These are phyloP conservation scores for Rhodotorula sphaerocarpa DNA, from an alignment of 768 basidiomycete species.

Conservation along the genomic window DNA sequence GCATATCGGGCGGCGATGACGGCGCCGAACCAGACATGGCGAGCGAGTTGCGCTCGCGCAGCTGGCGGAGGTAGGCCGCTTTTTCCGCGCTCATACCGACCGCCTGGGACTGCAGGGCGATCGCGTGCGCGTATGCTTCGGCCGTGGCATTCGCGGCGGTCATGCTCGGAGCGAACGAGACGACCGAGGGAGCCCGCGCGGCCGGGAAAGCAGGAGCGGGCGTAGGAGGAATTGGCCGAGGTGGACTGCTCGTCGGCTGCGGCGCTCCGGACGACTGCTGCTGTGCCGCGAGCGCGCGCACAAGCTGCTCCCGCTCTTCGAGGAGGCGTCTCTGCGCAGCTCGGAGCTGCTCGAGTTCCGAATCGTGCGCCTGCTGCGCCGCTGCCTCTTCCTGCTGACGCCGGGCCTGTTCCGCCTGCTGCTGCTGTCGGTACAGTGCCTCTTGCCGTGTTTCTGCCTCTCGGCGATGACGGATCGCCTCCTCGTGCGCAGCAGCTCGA, in stretches of 20 bases:
- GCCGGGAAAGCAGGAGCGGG: not conserved
- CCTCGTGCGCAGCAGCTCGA: not conserved
- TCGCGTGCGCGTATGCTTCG: conserved; percentile 15
- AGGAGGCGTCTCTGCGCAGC: too few relatives aligned
- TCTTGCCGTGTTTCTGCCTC: conserved; percentile 2
- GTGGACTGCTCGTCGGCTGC: too few relatives aligned
- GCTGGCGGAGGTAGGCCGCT: conserved; percentile 21
- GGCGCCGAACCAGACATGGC: too few relatives aligned
- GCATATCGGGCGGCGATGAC: too few relatives aligned
- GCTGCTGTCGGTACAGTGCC: too few relatives aligned
- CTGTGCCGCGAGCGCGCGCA: too few relatives aligned
- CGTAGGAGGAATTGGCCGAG: not conserved
- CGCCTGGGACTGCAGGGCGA: not conserved
- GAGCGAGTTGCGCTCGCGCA: conserved; percentile 8
- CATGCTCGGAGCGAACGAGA: conserved; percentile 20
- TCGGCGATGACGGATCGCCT: not conserved
- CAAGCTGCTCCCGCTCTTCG: too few relatives aligned
- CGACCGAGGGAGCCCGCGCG: conserved; percentile 20
- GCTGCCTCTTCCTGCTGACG: not conserved
- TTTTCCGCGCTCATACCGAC: conserved; percentile 11
- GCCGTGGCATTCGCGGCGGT: conserved; percentile 17
- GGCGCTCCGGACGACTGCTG: too few relatives aligned
- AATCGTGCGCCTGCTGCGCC: not conserved
- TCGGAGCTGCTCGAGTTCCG: too few relatives aligned
- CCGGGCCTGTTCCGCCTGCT: not conserved